phyloP scores from a whole-genome alignment of 805 yeast species.

The Candida hispaniensis region DNA sequence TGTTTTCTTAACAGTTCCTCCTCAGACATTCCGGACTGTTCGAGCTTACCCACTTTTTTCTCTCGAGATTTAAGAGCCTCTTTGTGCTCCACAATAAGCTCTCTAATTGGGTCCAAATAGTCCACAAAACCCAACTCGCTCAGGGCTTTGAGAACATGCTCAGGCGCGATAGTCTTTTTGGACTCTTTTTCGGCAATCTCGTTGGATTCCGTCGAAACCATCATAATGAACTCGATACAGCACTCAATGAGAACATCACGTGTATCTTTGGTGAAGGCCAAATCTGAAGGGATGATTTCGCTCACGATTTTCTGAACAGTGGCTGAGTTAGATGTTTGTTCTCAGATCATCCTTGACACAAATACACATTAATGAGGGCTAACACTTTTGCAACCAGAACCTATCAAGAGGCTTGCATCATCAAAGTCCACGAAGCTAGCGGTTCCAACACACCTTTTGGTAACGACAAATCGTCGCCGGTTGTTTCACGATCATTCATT shows the following conservation, averaged over 20 bases:
- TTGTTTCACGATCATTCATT: constrained; percentile 19
- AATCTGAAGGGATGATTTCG: constrained; percentile 81
- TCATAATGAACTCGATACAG: constrained; percentile 92
- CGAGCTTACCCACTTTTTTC: constrained; percentile 83
- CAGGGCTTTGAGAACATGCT: constrained; percentile 85
- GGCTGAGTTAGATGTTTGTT: constrained; percentile 44
- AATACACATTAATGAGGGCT: no score
- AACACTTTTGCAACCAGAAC: no score
- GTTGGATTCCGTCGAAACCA: constrained; percentile 82
- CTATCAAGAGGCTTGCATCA: no score
- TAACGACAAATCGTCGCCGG: constrained; percentile 30
- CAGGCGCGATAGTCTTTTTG: constrained; percentile 92
- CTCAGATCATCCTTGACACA: no score
- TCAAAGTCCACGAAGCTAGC: no score
- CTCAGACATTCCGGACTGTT: constrained; percentile 81
- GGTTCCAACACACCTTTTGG: constrained; percentile 25
- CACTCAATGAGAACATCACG: constrained; percentile 92
- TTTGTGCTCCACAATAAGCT: constrained; percentile 75
- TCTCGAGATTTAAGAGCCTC: constrained; percentile 79
- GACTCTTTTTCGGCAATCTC: constrained; percentile 95
- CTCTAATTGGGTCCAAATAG: constrained; percentile 71
- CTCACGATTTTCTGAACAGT: constrained; percentile 91
- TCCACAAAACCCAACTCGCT: constrained; percentile 78
- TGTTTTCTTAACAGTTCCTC: constrained; percentile 88
- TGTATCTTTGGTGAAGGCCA: constrained; percentile 84